These are phyloP conservation scores for Corynascus novoguineensis DNA, from an alignment of 495 filamentous ascomycete species.

Conservation along the genomic window DNA sequence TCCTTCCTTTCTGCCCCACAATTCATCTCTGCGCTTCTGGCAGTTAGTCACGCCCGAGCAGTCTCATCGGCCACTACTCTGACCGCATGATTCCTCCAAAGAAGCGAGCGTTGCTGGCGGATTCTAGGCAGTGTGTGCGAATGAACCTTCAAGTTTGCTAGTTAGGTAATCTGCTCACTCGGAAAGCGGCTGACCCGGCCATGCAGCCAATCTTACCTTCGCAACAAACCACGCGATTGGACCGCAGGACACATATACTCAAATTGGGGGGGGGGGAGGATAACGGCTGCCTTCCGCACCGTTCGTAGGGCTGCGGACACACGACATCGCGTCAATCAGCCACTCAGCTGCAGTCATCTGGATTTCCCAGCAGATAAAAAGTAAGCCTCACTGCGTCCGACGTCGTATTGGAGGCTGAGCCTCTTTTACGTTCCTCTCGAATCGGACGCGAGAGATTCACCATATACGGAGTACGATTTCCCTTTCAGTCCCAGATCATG, in stretches of 20 bases:
- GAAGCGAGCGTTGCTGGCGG: too few relatives aligned
- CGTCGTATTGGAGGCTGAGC: neutral
- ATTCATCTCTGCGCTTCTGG: neutral
- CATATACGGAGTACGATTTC: neutral
- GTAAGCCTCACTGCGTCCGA: conserved; percentile 6
- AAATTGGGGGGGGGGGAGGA: neutral
- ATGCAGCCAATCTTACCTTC: neutral
- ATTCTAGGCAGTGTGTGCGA: too few relatives aligned
- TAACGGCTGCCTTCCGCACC: neutral
- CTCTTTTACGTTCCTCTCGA: neutral
- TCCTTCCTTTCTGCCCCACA: neutral
- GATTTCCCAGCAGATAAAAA: too few relatives aligned
- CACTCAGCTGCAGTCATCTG: conserved; percentile 8
- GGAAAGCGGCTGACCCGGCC: neutral
- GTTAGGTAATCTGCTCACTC: neutral
- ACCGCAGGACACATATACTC: neutral
- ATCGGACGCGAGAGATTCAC: neutral
- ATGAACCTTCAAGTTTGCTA: too few relatives aligned
- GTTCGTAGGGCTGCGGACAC: neutral
- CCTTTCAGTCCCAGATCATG: neutral
- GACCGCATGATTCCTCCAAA: neutral
- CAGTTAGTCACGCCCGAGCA: neutral
- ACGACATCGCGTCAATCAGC: neutral
- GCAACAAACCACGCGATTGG: neutral
- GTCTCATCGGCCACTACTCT: neutral